Conservation (phyloP, 1,284 basidiomycete genomes). For the Irpex rosettiformis region DNA sequence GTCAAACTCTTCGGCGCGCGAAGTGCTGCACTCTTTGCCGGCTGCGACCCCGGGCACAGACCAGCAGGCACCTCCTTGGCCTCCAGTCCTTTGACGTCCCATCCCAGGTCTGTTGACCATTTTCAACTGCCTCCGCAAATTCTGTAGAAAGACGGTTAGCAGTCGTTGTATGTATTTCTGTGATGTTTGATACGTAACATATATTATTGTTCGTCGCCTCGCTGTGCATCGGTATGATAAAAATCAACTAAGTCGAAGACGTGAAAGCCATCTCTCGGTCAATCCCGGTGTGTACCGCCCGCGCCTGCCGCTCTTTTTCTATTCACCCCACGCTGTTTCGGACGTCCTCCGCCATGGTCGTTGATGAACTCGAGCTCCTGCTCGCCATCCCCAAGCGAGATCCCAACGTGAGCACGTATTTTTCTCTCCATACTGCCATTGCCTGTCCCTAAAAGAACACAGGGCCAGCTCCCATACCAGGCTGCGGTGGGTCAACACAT, state of each 20-base stretch:
- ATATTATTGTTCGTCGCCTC: neutral
- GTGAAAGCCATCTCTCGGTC: neutral
- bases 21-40: neutral
- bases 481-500: neutral
- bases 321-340: constrained; percentile 3
- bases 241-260: too few relatives aligned
- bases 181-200: neutral
- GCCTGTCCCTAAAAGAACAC: neutral
- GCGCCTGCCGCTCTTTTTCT: neutral
- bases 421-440: neutral
- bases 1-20: neutral
- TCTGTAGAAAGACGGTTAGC: neutral
- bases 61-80: neutral
- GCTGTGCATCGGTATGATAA: neutral
- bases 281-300: constrained; percentile 2
- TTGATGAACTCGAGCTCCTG: constrained; percentile 2
- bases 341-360: constrained; percentile 3
- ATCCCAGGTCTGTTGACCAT: neutral
- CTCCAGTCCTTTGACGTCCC: neutral
- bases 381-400: neutral
- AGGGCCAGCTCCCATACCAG: neutral
- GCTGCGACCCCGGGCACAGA: neutral
- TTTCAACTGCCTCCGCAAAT: too few relatives aligned
- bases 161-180: neutral
- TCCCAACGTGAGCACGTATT: constrained; percentile 3